Evolutionary conservation across 192 early-diverging fungal species (phyloP).

Genomic region (Coemansia sp.): DNA sequence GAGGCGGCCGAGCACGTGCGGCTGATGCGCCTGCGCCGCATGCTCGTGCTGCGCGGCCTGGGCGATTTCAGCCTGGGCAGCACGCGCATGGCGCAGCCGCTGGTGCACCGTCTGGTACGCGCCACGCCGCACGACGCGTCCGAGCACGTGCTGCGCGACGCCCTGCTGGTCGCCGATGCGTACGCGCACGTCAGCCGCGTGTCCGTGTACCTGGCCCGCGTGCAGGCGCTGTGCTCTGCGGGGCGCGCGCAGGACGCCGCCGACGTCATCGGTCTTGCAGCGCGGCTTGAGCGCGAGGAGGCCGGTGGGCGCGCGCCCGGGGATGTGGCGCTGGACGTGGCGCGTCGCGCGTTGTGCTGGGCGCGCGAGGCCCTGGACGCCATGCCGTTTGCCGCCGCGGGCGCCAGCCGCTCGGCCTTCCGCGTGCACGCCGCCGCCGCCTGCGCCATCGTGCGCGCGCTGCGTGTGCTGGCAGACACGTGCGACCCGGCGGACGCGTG

Average conservation of each 20-base stretch:
- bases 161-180: conserved; percentile 56
- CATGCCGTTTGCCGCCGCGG: conserved; percentile 24
- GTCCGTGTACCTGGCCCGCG: conserved; percentile 55
- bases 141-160: conserved; percentile 57
- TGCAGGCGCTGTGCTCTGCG: conserved; percentile 53
- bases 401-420: conserved; percentile 25
- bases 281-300: not conserved
- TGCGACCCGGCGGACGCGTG: not conserved
- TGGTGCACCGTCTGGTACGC: conserved; percentile 56
- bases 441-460: conserved; percentile 17
- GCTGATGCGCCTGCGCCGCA: conserved; percentile 61
- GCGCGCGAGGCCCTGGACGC: conserved; percentile 38
- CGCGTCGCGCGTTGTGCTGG: conserved; percentile 37
- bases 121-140: conserved; percentile 31
- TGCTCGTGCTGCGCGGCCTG: conserved; percentile 60
- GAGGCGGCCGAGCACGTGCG: conserved; percentile 63
- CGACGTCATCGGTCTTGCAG: conserved; percentile 17
- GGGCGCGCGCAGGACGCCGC: conserved; percentile 22
- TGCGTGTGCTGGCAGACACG: conserved; percentile 11
- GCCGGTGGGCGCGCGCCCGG: not conserved
- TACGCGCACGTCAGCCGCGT: conserved; percentile 57
- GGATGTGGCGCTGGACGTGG: conserved; percentile 35
- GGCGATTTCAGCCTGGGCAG: conserved; percentile 60
- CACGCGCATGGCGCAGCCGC: conserved; percentile 49
- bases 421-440: conserved; percentile 12